A percentile compares a stretch with the other conserved stretches of the same genome.
phyloP scores from a whole-genome alignment of 1,284 basidiomycete genomes.

The Albatrellus sp. region DNA sequence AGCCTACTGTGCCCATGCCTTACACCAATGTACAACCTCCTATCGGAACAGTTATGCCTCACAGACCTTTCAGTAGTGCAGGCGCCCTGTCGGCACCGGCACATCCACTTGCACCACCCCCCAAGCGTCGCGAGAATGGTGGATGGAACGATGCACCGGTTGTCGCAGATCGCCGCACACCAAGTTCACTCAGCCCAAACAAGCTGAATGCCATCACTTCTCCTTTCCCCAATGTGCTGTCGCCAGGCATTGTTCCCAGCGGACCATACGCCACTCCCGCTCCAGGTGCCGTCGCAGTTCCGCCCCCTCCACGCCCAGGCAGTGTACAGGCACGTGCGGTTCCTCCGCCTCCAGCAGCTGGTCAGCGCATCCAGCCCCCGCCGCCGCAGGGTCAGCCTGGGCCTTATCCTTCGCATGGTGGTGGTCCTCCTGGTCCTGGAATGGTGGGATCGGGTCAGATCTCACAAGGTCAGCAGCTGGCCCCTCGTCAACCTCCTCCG shows the following conservation, averaged over 20 bases:
- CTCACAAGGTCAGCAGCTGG: conserved; percentile 17
- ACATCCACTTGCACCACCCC: conserved; percentile 18
- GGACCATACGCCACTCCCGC: conserved; percentile 25
- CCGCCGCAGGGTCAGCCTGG: conserved; percentile 18
- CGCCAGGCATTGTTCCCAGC: conserved; percentile 32
- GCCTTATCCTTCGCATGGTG: conserved; percentile 21
- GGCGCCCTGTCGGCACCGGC: conserved; percentile 17
- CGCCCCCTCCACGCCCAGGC: conserved; percentile 52
- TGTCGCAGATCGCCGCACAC: conserved; percentile 35
- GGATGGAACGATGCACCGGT: conserved; percentile 91
- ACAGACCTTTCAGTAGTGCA: conserved; percentile 15
- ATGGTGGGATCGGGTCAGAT: conserved; percentile 12
- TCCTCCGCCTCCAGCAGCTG: conserved; percentile 33
- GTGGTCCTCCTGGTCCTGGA: conserved; percentile 15
- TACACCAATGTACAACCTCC: background rate
- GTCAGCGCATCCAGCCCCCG: conserved; percentile 19
- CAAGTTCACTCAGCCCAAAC: conserved; percentile 31
- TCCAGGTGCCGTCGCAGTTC: conserved; percentile 27
- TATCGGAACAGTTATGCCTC: conserved; percentile 8
- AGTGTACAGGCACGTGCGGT: conserved; percentile 38
- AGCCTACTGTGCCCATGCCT: conserved; percentile 12
- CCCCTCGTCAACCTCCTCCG: conserved; percentile 18
- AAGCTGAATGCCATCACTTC: conserved; percentile 71
- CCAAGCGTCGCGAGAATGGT: conserved; percentile 53
- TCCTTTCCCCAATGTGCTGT: conserved; percentile 72